Base-by-base conservation (phyloP, 1,284 basidiomycete genomes). In the Vanrija humicola region DNA sequence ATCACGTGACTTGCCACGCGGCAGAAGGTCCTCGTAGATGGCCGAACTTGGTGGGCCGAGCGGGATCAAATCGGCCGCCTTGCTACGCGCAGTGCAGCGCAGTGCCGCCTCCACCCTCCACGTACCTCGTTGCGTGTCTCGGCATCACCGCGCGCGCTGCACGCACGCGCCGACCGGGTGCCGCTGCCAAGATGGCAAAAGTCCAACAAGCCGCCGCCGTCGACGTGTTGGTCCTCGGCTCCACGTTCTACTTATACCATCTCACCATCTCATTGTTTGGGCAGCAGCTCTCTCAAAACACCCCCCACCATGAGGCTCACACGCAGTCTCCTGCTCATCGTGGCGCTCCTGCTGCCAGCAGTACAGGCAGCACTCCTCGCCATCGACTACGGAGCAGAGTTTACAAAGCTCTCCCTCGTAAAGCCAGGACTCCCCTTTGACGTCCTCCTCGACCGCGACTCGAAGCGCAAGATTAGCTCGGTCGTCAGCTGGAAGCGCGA, bases 341-440 rank as follows among this genome's bases (percentile, higher is more conserved):
- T 74, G 19, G 60, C 73, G 15, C 56, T 72, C 10, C 63, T 73
- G 15, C 62, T 65, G 0, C 74, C 73, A 1, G 63, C 67, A 0
- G 68, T 74, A 8, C 64, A 65, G 29, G 77, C 76, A 1, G 76
- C 78, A 5, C 82, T 96, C 15, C 84, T 97, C 50, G 90, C 91
- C 23, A 90, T 97, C 69, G 93, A 97, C 83, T 95, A 94, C 83
- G 94, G 93, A 71, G 84, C 89, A 42, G 93, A 97, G 78, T 92
- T 86, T 81, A 95, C 92, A 70, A 98, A 98, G 77, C 89, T 92
- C 26, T 94, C 93, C 9, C 81, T 98, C 59, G 89, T 98, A 83
- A 95, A 95, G 71, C 95, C 95, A 1, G 95, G 94, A 42, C 80
- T 90, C 49, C 93, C 95, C 1, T 96, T 98, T 68, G 95, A 99